Evolutionary conservation across 1,284 basidiomycete species (phyloP).

Genomic region (Cutaneotrichosporon cyanovorans): DNA sequence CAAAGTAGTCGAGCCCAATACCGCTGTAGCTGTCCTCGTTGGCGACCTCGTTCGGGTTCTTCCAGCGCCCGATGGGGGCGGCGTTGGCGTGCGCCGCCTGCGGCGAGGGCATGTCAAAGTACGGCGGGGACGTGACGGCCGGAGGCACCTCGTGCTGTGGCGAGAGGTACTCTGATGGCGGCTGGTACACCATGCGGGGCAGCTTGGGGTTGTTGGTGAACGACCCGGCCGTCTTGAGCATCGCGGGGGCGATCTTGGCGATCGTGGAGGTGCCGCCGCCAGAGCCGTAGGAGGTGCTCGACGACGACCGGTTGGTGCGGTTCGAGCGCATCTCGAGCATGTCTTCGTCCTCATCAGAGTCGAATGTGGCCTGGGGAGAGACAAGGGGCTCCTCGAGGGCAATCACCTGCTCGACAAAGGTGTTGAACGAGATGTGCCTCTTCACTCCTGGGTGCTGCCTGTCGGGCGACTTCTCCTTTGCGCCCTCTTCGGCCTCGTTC

Average conservation of each 20-base stretch:
- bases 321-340: constrained; percentile 58
- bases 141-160: constrained; percentile 14
- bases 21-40: constrained; percentile 50
- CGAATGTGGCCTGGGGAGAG: constrained; percentile 6
- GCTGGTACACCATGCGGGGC: constrained; percentile 63
- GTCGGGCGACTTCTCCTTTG: constrained; percentile 14
- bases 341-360: constrained; percentile 50
- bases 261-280: constrained; percentile 60
- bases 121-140: constrained; percentile 6
- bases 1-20: constrained; percentile 56
- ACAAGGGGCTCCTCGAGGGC: constrained; percentile 58
- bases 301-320: constrained; percentile 23
- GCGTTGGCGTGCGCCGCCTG: constrained; percentile 33
- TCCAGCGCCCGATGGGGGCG: constrained; percentile 21
- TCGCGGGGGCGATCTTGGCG: constrained; percentile 86
- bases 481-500: not conserved
- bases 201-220: constrained; percentile 36
- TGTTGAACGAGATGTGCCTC: constrained; percentile 94
- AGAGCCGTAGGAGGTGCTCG: constrained; percentile 22
- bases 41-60: constrained; percentile 27
- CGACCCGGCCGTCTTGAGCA: constrained; percentile 65
- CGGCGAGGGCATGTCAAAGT: constrained; percentile 38
- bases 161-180: constrained; percentile 49
- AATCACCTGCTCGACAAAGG: constrained; percentile 94
- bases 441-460: constrained; percentile 39